Base-by-base conservation (phyloP, 495 filamentous ascomycete species). In the Ramalina intermedia region DNA sequence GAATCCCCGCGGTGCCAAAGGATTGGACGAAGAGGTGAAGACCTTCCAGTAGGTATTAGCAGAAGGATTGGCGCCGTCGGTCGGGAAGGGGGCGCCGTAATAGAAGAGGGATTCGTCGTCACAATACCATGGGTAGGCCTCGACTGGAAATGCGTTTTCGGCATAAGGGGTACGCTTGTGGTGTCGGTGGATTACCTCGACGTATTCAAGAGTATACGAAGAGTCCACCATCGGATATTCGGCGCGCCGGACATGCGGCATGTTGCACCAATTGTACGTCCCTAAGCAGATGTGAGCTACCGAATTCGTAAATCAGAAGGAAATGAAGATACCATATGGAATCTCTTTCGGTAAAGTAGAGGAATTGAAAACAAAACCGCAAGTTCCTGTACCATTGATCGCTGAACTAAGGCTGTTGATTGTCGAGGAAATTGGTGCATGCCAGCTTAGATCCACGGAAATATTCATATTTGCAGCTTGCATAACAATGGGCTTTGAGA, bases 141-240 rank as follows among this genome's bases (percentile, higher is more conserved):
- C 82, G 11, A 73, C 62, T 2, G 80, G 79, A 55, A 85, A 84
- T 6, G 74, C 69, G 57, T 84, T 86, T 37, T 69, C 68, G 6
- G 74, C 72, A 55, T 86, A 86, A 2, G 80, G 80, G 0, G 80
- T 85, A 29, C 82, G 71, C 61, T 85, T 84, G 56, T 85, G 81
- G 56, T 86, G 82, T 48, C 82, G 71, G 50, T 85, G 81, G 43
- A 85, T 79, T 74, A 58, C 41, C 64, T 86, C 81, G 8, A 85
- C 80, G 54, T 84, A 84, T 53, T 68, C 61, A 33, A 86, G 65
- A 48, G 72, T 62, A 55, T 76, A 83, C 27, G 64, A 67, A 5
- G 54, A 48, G 18, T 59, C 36, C 39, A 71, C 66, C 38, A 60
- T 65, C 17, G 67, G 58, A 55, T 85, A 86, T 51, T 80, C 75